Conservation (phyloP, 805 yeast genomes). For the Kazachstania psychrophila region DNA sequence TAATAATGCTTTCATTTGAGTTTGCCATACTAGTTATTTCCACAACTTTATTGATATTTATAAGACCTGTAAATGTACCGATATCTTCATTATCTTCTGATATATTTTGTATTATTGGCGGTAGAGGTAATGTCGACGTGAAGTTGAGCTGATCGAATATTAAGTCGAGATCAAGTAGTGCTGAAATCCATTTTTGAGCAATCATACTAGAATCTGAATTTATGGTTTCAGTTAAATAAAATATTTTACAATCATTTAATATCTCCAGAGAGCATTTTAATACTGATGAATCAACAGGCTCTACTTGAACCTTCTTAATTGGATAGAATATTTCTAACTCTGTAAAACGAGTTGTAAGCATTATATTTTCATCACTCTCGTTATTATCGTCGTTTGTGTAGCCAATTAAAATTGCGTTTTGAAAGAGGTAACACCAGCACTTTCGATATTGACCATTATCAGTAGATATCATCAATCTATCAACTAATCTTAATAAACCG, state of each 20-base stretch:
- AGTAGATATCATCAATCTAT: conserved; percentile 26
- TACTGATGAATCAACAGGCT: conserved; percentile 18
- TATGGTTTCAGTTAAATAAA: conserved; percentile 19
- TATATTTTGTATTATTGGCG: conserved; percentile 10
- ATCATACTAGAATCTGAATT: conserved; percentile 25
- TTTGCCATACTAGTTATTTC: conserved; percentile 14
- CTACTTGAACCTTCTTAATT: conserved; percentile 9
- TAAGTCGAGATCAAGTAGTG: conserved; percentile 29
- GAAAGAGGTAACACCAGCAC: conserved; percentile 31
- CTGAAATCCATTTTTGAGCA: conserved; percentile 36
- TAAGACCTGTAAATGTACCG: conserved; percentile 15
- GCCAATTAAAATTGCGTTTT: conserved; percentile 17
- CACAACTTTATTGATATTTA: conserved; percentile 13
- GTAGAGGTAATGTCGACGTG: conserved; percentile 27
- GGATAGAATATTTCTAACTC: conserved; percentile 12
- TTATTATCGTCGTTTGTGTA: conserved; percentile 4
- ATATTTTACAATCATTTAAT: conserved; percentile 1
- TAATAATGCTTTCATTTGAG: conserved; percentile 14
- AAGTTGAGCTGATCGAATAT: conserved; percentile 24
- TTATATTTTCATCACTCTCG: conserved; percentile 1
- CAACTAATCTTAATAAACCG: conserved; percentile 33
- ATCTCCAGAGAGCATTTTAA: conserved; percentile 11
- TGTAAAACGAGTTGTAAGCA: conserved; percentile 7
- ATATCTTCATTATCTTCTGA: conserved; percentile 3
- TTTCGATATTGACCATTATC: conserved; percentile 20